These are phyloP conservation scores for Brassica carinata DNA, from an alignment of 345 rosid species.

Conservation along the genomic window DNA sequence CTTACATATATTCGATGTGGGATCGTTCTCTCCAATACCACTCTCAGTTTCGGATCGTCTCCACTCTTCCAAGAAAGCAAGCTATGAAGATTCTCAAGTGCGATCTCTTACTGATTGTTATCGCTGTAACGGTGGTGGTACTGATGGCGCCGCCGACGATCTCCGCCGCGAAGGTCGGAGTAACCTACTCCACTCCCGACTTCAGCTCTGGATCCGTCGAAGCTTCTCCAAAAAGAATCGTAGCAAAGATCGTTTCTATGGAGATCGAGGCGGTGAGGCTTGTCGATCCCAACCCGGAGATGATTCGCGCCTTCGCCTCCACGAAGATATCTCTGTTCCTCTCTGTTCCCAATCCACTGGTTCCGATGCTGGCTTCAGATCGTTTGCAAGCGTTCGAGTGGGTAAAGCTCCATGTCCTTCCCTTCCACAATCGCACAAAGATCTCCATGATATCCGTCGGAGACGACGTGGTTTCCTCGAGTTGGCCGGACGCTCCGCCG, in stretches of 20 bases:
- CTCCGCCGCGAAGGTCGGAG: constrained; percentile 42
- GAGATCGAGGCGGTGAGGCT: constrained; percentile 59
- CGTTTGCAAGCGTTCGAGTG: constrained; percentile 70
- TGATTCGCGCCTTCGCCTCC: constrained; percentile 70
- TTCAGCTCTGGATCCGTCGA: constrained; percentile 26
- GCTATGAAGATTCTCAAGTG: not conserved
- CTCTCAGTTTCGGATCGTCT: too few relatives aligned
- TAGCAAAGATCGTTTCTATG: constrained; percentile 48
- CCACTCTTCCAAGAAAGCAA: not conserved
- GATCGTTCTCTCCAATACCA: too few relatives aligned
- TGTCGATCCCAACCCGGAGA: constrained; percentile 54
- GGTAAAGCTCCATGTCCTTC: constrained; percentile 73
- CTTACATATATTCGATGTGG: too few relatives aligned
- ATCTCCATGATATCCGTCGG: constrained; percentile 80
- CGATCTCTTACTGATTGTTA: not conserved
- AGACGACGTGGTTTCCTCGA: constrained; percentile 49
- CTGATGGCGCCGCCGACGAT: not conserved
- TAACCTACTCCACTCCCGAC: constrained; percentile 43
- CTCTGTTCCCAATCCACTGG: constrained; percentile 66
- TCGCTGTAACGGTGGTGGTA: not conserved
- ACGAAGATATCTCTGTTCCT: constrained; percentile 74
- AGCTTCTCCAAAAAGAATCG: constrained; percentile 47
- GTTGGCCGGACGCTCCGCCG: constrained; percentile 43
- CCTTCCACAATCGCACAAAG: constrained; percentile 64
- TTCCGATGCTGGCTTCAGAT: constrained; percentile 65